Percentiles rank a stretch among this genome's conserved stretches.
Evolutionary conservation across 768 basidiomycete species (phyloP).

Genomic region (Leccinum longicurvipes): DNA sequence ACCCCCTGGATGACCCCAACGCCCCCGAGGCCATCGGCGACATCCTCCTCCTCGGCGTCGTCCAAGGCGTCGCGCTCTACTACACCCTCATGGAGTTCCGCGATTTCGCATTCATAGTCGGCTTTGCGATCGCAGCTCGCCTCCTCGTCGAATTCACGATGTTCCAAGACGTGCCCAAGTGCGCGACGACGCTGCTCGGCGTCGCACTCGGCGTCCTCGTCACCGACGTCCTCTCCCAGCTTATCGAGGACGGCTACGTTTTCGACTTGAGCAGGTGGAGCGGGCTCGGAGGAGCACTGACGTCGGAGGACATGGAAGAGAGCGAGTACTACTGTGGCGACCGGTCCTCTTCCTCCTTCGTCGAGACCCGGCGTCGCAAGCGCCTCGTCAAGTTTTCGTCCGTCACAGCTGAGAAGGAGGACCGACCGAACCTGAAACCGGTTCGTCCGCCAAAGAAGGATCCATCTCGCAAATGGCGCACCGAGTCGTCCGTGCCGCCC

Average conservation of each 20-base stretch:
- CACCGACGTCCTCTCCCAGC: slow-evolving; percentile 68
- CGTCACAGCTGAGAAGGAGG: slow-evolving; percentile 32
- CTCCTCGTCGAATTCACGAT: slow-evolving; percentile 61
- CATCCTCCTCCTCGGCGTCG: slow-evolving; percentile 63
- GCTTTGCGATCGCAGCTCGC: slow-evolving; percentile 55
- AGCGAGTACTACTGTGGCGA: slow-evolving; percentile 17
- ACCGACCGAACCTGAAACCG: slow-evolving; percentile 20
- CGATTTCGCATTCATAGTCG: slow-evolving; percentile 53
- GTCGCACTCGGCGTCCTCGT: slow-evolving; percentile 65
- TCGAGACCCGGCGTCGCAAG: slow-evolving; percentile 31
- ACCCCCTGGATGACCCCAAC: slow-evolving; percentile 32
- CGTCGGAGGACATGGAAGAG: neutral
- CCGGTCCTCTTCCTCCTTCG: neutral
- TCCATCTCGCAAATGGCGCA: slow-evolving; percentile 30
- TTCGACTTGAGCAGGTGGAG: slow-evolving; percentile 20
- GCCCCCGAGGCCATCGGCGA: slow-evolving; percentile 44
- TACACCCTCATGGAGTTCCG: slow-evolving; percentile 56
- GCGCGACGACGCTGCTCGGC: slow-evolving; percentile 60
- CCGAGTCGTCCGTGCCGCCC: slow-evolving; percentile 38
- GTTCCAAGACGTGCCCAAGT: slow-evolving; percentile 50
- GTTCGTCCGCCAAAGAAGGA: slow-evolving; percentile 28
- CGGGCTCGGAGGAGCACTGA: neutral
- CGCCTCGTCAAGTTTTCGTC: slow-evolving; percentile 47
- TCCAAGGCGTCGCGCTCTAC: slow-evolving; percentile 75
- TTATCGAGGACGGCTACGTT: slow-evolving; percentile 50